These are phyloP conservation scores for Cajanus cajan DNA, from an alignment of 306 rosid species.

Conservation along the genomic window DNA sequence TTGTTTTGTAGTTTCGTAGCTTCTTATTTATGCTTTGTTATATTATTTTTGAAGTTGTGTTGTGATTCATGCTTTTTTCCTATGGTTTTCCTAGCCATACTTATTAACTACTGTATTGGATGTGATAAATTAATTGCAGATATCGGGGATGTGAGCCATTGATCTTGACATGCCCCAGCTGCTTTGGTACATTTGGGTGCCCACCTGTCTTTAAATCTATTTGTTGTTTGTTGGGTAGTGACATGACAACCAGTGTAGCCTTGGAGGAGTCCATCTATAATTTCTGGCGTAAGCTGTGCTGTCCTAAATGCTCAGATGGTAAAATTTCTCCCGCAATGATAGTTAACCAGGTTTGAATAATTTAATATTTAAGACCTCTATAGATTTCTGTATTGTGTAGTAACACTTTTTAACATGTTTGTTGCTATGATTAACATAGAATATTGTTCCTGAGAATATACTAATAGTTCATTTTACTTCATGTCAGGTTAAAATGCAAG, in stretches of 20 bases:
- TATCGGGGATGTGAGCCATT: conserved; percentile 76
- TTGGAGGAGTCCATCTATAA: conserved; percentile 44
- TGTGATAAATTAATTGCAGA: conserved; percentile 51
- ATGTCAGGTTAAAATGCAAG: conserved; percentile 86
- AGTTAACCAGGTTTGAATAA: conserved; percentile 69
- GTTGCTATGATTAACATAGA: conserved; percentile 7
- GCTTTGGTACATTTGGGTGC: conserved; percentile 69
- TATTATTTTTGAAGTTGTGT: too few species aligned
- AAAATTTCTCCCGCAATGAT: conserved; percentile 75
- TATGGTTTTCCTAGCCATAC: conserved; percentile 1
- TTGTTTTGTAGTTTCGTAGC: conserved; percentile 2
- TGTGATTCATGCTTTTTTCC: neutral
- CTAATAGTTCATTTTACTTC: conserved; percentile 17
- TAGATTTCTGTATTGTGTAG: neutral
- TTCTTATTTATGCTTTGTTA: neutral
- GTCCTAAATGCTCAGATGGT: conserved; percentile 80
- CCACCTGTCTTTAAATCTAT: conserved; percentile 65
- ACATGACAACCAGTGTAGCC: conserved; percentile 40
- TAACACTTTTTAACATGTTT: conserved; percentile 10
- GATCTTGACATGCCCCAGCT: conserved; percentile 81
- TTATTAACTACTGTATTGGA: conserved; percentile 18
- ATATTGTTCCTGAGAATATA: conserved; percentile 13
- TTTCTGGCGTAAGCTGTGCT: conserved; percentile 69
- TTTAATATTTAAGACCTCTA: conserved; percentile 6
- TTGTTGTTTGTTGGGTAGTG: conserved; percentile 46